Percentiles rank a stretch among this genome's conserved stretches.
Evolutionary conservation across 768 basidiomycete genomes (phyloP).

Genomic region (Leccinum longicurvipes): DNA sequence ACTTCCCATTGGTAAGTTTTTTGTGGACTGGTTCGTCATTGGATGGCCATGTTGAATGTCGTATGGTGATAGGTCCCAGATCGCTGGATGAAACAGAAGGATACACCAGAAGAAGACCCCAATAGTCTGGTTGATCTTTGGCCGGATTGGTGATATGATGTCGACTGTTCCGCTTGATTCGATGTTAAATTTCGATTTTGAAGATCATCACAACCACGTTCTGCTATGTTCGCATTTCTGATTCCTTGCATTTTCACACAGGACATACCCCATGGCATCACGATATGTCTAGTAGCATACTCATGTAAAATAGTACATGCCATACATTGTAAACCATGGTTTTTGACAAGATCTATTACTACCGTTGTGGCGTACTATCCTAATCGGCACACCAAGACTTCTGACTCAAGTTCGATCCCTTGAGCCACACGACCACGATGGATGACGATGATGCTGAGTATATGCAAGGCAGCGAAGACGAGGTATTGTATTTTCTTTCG

Average conservation of each 20-base stretch:
- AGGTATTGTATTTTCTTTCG: slow-evolving; percentile 44
- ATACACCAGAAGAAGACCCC: slow-evolving; percentile 73
- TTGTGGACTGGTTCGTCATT: neutral
- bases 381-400: neutral
- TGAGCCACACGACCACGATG: slow-evolving; percentile 42
- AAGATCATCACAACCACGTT: neutral
- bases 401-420: slow-evolving; percentile 4
- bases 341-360: neutral
- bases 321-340: neutral
- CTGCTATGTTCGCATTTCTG: slow-evolving; percentile 8
- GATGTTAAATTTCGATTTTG: slow-evolving; percentile 2
- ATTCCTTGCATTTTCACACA: slow-evolving; percentile 11
- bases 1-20: slow-evolving; percentile 72
- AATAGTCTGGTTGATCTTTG: slow-evolving; percentile 53
- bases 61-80: slow-evolving; percentile 62
- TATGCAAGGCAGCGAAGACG: slow-evolving; percentile 86
- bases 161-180: neutral
- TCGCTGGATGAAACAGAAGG: slow-evolving; percentile 87
- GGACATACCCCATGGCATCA: slow-evolving; percentile 29
- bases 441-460: slow-evolving; percentile 95
- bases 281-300: slow-evolving; percentile 8
- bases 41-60: neutral
- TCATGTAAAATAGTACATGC: too few relatives aligned
- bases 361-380: slow-evolving; percentile 1
- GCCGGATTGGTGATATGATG: slow-evolving; percentile 56